Conservation (phyloP, 2,329 filamentous ascomycete species). For the Trichoderma harzianum region DNA sequence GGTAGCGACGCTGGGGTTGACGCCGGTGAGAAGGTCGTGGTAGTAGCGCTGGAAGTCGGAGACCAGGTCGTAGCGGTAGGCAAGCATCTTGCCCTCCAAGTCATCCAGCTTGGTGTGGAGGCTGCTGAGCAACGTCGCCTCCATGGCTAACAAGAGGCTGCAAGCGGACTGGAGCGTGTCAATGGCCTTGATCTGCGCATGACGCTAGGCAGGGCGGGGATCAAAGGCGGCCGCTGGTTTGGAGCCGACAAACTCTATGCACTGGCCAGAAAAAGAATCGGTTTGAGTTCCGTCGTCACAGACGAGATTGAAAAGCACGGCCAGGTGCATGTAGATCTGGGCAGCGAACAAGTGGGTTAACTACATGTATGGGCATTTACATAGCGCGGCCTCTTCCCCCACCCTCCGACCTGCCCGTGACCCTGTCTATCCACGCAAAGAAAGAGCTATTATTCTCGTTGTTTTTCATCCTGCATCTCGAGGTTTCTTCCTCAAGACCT, state of each 20-base stretch:
- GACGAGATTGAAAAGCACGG: neutral
- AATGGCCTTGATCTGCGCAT: constrained; percentile 36
- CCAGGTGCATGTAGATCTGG: constrained; percentile 5
- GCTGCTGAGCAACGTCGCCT: constrained; percentile 47
- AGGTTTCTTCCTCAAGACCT: neutral
- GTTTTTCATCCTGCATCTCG: neutral
- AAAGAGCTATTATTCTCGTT: neutral
- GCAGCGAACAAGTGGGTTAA: constrained; percentile 7
- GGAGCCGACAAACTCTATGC: constrained; percentile 17
- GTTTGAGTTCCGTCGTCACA: constrained; percentile 1
- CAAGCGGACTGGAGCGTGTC: constrained; percentile 30
- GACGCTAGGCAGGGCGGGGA: constrained; percentile 25
- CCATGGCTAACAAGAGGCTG: constrained; percentile 37
- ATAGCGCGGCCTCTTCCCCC: constrained; percentile 14
- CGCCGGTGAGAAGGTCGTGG: constrained; percentile 46
- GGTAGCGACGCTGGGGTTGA: constrained; percentile 45
- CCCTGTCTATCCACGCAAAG: constrained; percentile 1
- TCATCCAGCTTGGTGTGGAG: constrained; percentile 53
- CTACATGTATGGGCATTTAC: constrained; percentile 5
- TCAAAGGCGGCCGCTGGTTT: constrained; percentile 15
- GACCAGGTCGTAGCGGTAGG: constrained; percentile 56
- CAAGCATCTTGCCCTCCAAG: constrained; percentile 55
- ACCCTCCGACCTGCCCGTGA: constrained; percentile 15
- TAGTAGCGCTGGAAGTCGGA: constrained; percentile 56
- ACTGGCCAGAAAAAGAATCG: neutral